These are phyloP conservation scores for Melaleuca alternifolia DNA, from an alignment of 345 rosid species.

Conservation along the genomic window DNA sequence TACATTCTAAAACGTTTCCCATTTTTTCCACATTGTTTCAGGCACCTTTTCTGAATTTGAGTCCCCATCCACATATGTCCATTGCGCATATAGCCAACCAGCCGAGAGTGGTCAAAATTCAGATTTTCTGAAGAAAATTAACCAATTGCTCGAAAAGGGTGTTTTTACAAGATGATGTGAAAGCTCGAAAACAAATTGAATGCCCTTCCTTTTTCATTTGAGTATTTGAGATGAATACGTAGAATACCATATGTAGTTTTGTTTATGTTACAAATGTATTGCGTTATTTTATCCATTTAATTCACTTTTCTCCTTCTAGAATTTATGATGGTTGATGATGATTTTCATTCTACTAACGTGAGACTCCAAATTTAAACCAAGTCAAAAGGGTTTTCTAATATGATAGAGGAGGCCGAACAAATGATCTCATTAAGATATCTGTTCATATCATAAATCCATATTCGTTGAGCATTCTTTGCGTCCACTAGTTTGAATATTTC, in stretches of 20 bases:
- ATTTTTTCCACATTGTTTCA: too few relatives aligned
- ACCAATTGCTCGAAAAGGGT: not conserved
- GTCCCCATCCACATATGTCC: too few relatives aligned
- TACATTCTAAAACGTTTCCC: too few relatives aligned
- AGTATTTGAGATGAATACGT: not conserved
- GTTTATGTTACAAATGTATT: not conserved
- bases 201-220: not conserved
- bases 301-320: not conserved
- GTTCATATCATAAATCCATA: not conserved
- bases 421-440: not conserved
- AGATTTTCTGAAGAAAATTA: not conserved
- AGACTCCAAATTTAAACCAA: not conserved
- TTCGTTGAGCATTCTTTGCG: not conserved
- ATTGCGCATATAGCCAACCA: not conserved
- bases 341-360: not conserved
- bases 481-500: not conserved
- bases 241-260: not conserved
- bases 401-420: not conserved
- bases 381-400: not conserved
- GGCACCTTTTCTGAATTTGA: too few relatives aligned
- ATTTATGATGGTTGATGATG: not conserved
- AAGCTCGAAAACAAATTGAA: not conserved
- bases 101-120: not conserved
- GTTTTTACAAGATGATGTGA: not conserved
- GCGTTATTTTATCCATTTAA: not conserved